Evolutionary conservation across 257 asterid genomes (phyloP), one percentile per base, ranked within the genome.

Genomic region (Gardenia jasminoides): DNA sequence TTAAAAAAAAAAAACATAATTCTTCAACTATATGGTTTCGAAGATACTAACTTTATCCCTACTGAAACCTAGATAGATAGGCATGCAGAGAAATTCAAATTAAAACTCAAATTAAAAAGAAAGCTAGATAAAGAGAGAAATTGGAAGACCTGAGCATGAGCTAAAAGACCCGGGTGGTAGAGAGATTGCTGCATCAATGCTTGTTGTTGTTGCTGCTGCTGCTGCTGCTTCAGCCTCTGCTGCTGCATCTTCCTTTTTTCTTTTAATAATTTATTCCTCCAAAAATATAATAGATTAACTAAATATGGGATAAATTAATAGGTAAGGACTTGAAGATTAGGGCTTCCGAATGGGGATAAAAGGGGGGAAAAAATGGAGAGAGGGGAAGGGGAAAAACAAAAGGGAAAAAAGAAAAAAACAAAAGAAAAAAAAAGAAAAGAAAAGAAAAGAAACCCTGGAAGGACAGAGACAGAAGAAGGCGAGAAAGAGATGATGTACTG

Each of bases 121-220:
- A 48, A 47, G 24, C 46, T 28, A 28, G 10, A 44, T 43, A 47
- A 20, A 4, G 26, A 43, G 26, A 12, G 12, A 6, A 72, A 47
- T 50, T 1, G 31, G 47, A 69, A 30, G 5, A 90, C 98, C 96
- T 87, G 98, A 70, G 96, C 91, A 79, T 89, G 87, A 52, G 91
- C 92, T 59, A 91, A 72, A 62, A 90, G 89, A 52, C 92, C 92
- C 39, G 97, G 96, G 74, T 91, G 96, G 80, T 91, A 93, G 41
- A 93, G 91, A 28, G 98, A 88, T 74, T 91, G 96, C 83, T 93
- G 98, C 97, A 91, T 90, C 87, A 93, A 61, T 41, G 92, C 94
- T 78, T 86, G 92, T 76, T 91, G 90, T 67, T 89, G 94, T 75
- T 84, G 94, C 13, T 59, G 78, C 24, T 59, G 96, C 24, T 59